Evolutionary conservation across 148 eudicot genomes (phyloP), one percentile per base, ranked within the genome.

Genomic region (Spergularia bocconei): DNA sequence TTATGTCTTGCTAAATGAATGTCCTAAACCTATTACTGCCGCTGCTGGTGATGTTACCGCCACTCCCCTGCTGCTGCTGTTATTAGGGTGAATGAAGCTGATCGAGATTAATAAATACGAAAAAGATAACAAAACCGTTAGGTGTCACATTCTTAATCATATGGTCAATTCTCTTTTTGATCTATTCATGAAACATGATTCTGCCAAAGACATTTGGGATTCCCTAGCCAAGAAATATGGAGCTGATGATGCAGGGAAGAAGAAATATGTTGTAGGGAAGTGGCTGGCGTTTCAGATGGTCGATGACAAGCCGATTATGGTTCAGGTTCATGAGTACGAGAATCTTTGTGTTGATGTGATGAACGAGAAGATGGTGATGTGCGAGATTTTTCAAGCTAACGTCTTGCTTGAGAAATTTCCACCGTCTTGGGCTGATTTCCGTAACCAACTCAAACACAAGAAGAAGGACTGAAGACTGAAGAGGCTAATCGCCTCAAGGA

Each of bases 401-500:
- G 17, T 70, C 0, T 36, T 70, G 11, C 11, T 70, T 4, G 47
- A 70, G 13, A 70, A 70, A 20, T 56, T 70, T 13, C 73, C 10
- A 2, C 59, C 56, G 11, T 53, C 73, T 0, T 70, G 73, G 60
- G 36, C 5, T 17, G 55, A 15, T 10, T 70, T 21, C 39, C 29
- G n/a, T 5, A 70, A 52, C 16, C 60, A 70, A 7, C 61, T 52
- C 0, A 70, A 70, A 38, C 60, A 50, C 13, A 47, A 73, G 29
- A 73, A 29, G 33, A 29, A 60, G 13, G 76, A 73, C 21, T 15
- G 76, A 48, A 56, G 7, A 61, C 67, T 17, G 66, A 73, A 21
- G 67, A 73, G 44, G 67, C 69, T 5, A 74, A 74, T 15, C 69
- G 60, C 14, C 77, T 74, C 6, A 63, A 50, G 15, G 69, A 62